phyloP scores from a whole-genome alignment of 345 rosid species.

The Salix purpurea region DNA sequence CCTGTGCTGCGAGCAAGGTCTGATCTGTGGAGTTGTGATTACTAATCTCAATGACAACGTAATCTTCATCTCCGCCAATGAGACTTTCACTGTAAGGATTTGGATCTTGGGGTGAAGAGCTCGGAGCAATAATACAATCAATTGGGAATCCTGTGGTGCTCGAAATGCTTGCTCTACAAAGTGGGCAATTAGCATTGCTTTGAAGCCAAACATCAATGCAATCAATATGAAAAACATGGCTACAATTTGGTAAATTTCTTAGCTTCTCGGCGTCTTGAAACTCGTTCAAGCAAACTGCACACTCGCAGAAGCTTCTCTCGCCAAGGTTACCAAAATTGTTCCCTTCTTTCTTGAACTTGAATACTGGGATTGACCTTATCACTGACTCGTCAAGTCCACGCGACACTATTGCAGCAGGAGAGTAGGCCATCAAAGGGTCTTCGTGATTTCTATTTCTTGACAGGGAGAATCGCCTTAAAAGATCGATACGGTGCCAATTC shows the following conservation, averaged over 20 bases:
- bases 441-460: slow-evolving; percentile 44
- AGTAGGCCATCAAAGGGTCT: slow-evolving; percentile 43
- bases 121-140: slow-evolving; percentile 38
- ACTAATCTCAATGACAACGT: slow-evolving; percentile 68
- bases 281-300: slow-evolving; percentile 81
- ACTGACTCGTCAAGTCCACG: slow-evolving; percentile 78
- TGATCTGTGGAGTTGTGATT: slow-evolving; percentile 18
- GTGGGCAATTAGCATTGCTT: slow-evolving; percentile 79
- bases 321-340: slow-evolving; percentile 30
- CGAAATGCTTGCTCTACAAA: slow-evolving; percentile 78
- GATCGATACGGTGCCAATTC: slow-evolving; percentile 68
- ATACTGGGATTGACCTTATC: slow-evolving; percentile 75
- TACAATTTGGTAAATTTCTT: slow-evolving; percentile 61
- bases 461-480: slow-evolving; percentile 51
- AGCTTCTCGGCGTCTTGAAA: slow-evolving; percentile 79
- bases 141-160: slow-evolving; percentile 25
- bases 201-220: slow-evolving; percentile 96
- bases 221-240: slow-evolving; percentile 84
- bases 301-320: slow-evolving; percentile 44
- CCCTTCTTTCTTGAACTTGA: slow-evolving; percentile 53
- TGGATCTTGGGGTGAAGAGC: slow-evolving; percentile 45
- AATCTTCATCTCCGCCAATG: slow-evolving; percentile 51
- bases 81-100: slow-evolving; percentile 20
- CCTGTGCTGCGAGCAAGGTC: slow-evolving; percentile 41
- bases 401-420: slow-evolving; percentile 38